phyloP scores from a whole-genome alignment of 768 basidiomycete species.

The Calvatia gigantea region DNA sequence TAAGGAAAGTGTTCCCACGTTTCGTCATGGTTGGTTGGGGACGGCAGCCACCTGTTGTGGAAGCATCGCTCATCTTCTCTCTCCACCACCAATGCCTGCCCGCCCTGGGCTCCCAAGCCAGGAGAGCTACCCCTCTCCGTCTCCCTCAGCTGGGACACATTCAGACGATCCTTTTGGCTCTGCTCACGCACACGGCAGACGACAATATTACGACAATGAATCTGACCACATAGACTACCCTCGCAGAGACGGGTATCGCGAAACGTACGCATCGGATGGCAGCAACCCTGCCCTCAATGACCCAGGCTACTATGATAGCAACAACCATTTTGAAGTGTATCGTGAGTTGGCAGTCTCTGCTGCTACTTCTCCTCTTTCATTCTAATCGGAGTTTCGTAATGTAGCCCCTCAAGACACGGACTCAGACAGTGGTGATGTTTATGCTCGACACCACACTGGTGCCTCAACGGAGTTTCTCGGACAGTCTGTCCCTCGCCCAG shows the following conservation, averaged over 20 bases:
- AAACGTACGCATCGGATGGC: slow-evolving; percentile 68
- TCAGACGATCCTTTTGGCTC: slow-evolving; percentile 64
- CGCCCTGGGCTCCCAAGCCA: slow-evolving; percentile 54
- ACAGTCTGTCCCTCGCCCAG: slow-evolving; percentile 42
- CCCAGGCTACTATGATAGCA: slow-evolving; percentile 51
- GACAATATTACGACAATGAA: slow-evolving; percentile 69
- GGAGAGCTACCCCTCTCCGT: slow-evolving; percentile 63
- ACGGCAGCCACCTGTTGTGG: slow-evolving; percentile 6
- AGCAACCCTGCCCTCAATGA: slow-evolving; percentile 64
- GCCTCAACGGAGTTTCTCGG: slow-evolving; percentile 78
- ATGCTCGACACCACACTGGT: slow-evolving; percentile 59
- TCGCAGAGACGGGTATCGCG: slow-evolving; percentile 43
- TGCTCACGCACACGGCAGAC: slow-evolving; percentile 34
- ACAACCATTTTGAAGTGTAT: slow-evolving; percentile 59
- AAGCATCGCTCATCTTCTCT: slow-evolving; percentile 6
- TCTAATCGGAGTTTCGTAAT: slow-evolving; percentile 19
- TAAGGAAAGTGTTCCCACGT: slow-evolving; percentile 3
- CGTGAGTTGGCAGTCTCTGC: slow-evolving; percentile 33
- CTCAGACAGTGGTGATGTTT: slow-evolving; percentile 74
- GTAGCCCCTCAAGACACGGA: slow-evolving; percentile 80
- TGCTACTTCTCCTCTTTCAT: slow-evolving; percentile 12
- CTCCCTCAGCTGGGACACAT: slow-evolving; percentile 57
- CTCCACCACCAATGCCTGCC: slow-evolving; percentile 41
- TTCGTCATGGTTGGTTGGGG: slow-evolving; percentile 8
- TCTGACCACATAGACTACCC: slow-evolving; percentile 65